Evolutionary conservation across 768 basidiomycete species (phyloP), one percentile per base, ranked within the genome.

Genomic region (Boletus insuetus): DNA sequence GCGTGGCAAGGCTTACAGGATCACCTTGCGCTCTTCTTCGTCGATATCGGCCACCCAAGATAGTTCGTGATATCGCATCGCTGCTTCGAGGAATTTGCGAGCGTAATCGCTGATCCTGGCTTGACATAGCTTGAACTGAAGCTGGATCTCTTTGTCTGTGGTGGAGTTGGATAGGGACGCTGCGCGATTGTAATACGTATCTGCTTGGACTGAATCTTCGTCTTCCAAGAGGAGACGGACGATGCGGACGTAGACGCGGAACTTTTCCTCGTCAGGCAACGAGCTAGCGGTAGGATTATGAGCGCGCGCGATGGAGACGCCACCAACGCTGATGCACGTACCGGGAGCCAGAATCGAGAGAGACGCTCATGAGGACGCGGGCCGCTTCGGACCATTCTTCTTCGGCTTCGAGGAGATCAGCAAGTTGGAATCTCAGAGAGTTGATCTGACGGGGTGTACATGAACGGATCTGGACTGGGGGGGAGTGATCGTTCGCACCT

Each of bases 331-430:
- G 31, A 22, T 20, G 37, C 26, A 64, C 79, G 62, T 58, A 93
- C 95, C 94, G 82, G 68, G 90, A 85, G 29, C 88, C 86, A 22
- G 91, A 88, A 69, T 98, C 96, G 40, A 97, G 78, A 7, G 93
- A 94, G 40, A 98, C 93, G 39, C 87, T 86, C 83, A 92, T 95
- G 40, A 98, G 80, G 35, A 96, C 89, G 49, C 86, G 85, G 1
- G 97, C 97, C 14, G 97, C 94, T 47, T 86, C 90, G 56, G 86
- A 87, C 89, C 94, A 98, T 68, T 94, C 92, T 69, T 99, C 95
- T 50, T 95, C 91, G 4, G 77, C 68, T 66, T 97, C 94, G 13
- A 95, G 77, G 9, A 97, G 77, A 72, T 96, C 87, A 3, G 96
- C 93, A n/a, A 97, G 84, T 66, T 95, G 86, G 64, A 91, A 91